These are phyloP conservation scores for Globisporangium emineosum DNA, from an alignment of 352 stramenopile species.

Conservation along the genomic window DNA sequence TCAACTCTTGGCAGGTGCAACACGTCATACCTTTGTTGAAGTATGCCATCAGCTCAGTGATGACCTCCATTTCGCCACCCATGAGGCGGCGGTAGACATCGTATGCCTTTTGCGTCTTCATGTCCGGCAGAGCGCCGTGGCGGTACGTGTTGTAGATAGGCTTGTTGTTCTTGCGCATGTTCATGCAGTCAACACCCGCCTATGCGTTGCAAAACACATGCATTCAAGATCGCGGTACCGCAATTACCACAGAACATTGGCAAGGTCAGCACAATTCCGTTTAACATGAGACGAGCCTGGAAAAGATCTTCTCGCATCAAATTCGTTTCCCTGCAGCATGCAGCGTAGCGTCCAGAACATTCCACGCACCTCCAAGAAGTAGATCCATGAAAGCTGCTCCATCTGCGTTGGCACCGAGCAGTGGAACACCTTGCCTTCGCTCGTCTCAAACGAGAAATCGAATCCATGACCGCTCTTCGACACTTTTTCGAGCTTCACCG, in stretches of 20 bases:
- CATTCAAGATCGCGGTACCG: constrained; percentile 4
- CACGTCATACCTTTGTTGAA: constrained; percentile 72
- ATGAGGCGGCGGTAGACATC: constrained; percentile 72
- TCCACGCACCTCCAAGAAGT: constrained; percentile 67
- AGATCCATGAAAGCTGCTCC: constrained; percentile 81
- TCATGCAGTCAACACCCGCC: constrained; percentile 71
- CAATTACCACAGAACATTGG: neutral
- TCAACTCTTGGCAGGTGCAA: neutral
- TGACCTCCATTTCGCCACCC: constrained; percentile 39
- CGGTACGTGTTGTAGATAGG: constrained; percentile 79
- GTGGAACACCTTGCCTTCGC: constrained; percentile 82
- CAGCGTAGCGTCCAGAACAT: neutral
- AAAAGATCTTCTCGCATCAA: neutral
- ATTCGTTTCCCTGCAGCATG: constrained; percentile 3
- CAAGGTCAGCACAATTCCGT: neutral
- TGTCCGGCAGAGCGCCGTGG: constrained; percentile 64
- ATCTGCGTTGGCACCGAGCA: constrained; percentile 77
- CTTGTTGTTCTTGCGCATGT: constrained; percentile 84
- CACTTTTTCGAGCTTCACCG: constrained; percentile 74
- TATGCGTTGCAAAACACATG: neutral
- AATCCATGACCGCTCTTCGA: constrained; percentile 78
- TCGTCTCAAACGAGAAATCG: constrained; percentile 84
- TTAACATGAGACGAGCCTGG: constrained; percentile 5
- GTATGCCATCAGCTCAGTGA: constrained; percentile 75
- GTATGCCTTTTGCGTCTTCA: constrained; percentile 76